These are phyloP conservation scores for Verticillium isaacii DNA, from an alignment of 2,329 filamentous ascomycete genomes.

Conservation along the genomic window DNA sequence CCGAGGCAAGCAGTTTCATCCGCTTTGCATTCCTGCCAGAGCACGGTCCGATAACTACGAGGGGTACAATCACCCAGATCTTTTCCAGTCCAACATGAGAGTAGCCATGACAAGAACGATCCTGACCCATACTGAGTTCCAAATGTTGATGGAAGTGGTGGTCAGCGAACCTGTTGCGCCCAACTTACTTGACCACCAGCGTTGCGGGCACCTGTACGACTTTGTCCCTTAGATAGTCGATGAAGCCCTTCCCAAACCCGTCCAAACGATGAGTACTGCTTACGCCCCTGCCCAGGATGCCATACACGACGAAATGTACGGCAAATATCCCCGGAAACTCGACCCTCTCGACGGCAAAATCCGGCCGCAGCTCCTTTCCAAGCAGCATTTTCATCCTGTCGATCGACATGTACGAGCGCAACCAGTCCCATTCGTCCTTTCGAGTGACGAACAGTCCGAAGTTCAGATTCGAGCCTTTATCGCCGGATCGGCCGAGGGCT, in stretches of 20 bases:
- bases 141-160: no score
- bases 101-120: no score
- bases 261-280: slow-evolving; percentile 43
- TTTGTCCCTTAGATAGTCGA: slow-evolving; percentile 35
- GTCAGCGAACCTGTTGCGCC: no score
- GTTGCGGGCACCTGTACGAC: slow-evolving; percentile 14
- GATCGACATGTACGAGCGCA: neutral
- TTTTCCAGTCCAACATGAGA: no score
- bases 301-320: slow-evolving; percentile 47
- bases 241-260: slow-evolving; percentile 47
- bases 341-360: slow-evolving; percentile 37
- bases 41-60: no score
- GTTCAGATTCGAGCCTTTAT: slow-evolving; percentile 2
- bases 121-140: no score
- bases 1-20: no score
- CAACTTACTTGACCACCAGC: neutral
- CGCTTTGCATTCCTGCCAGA: no score
- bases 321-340: slow-evolving; percentile 38
- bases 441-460: neutral
- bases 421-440: slow-evolving; percentile 2
- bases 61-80: no score
- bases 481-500: neutral
- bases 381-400: neutral
- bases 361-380: slow-evolving; percentile 17
- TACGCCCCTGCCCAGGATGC: slow-evolving; percentile 36